A percentile compares a stretch with the other conserved stretches of the same genome.
Conservation (phyloP, 2,329 filamentous ascomycete species). For the Colletotrichum lupini region DNA sequence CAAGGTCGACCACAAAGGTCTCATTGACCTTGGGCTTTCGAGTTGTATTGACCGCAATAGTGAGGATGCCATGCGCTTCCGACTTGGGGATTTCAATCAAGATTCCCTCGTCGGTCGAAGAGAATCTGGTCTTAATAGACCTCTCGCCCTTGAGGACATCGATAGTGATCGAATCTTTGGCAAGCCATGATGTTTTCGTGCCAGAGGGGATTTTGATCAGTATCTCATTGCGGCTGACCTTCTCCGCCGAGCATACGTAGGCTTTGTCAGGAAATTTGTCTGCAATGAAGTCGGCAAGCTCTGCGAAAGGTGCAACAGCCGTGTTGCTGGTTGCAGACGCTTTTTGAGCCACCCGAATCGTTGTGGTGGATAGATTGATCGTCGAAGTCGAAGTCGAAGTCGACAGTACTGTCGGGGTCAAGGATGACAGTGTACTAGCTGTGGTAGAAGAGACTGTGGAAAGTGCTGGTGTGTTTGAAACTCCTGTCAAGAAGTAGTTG, state of each 20-base stretch:
- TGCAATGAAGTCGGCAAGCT: conserved; percentile 54
- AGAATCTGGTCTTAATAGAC: conserved; percentile 60
- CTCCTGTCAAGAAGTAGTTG: conserved; percentile 15
- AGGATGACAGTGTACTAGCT: not conserved
- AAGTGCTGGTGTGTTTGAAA: not conserved
- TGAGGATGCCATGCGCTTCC: conserved; percentile 68
- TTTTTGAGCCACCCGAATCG: conserved; percentile 43
- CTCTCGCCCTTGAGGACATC: conserved; percentile 62
- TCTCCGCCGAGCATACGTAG: conserved; percentile 57
- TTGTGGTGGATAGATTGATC: conserved; percentile 50
- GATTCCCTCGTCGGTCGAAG: conserved; percentile 61
- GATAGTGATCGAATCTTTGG: conserved; percentile 66
- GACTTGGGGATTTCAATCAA: conserved; percentile 62
- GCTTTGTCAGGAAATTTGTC: conserved; percentile 47
- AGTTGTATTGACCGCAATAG: conserved; percentile 67
- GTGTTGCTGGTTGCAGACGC: conserved; percentile 41
- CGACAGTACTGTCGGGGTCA: conserved; percentile 8
- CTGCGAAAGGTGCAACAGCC: conserved; percentile 49
- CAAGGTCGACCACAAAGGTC: conserved; percentile 70
- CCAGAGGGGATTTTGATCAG: conserved; percentile 63
- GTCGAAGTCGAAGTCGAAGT: conserved; percentile 49
- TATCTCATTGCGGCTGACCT: conserved; percentile 61
- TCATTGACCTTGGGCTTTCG: conserved; percentile 71
- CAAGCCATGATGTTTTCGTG: conserved; percentile 65
- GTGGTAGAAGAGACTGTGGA: conserved; percentile 8